Percentiles rank a stretch among this genome's conserved stretches.
These are phyloP conservation scores for Penicillium polonicum DNA, from an alignment of 2,329 filamentous ascomycete genomes.

Conservation along the genomic window DNA sequence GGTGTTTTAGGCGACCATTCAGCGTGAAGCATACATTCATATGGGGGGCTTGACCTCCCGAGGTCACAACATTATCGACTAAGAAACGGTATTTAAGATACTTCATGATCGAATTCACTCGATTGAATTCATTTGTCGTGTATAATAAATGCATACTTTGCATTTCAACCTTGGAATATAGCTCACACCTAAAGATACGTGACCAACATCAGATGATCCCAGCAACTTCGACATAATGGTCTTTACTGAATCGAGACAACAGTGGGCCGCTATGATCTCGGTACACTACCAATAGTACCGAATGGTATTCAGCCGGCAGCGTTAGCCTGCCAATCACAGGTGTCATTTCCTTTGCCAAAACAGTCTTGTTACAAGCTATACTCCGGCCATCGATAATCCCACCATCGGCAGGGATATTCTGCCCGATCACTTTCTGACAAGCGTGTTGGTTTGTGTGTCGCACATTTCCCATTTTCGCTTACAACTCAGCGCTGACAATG, in stretches of 20 bases:
- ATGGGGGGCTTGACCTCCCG: not conserved
- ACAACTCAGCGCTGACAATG: not conserved
- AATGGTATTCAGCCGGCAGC: not conserved
- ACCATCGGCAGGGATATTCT: not conserved
- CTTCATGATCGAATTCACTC: not conserved
- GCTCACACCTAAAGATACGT: not conserved
- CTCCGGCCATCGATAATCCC: not conserved
- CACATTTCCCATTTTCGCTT: not conserved
- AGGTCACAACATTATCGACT: not conserved
- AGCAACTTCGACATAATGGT: not conserved
- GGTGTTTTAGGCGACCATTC: not conserved
- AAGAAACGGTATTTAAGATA: not conserved
- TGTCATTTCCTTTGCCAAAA: not conserved
- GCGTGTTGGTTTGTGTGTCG: not conserved
- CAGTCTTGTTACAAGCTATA: not conserved
- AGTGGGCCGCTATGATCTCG: not conserved
- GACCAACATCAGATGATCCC: not conserved
- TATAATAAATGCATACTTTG: not conserved
- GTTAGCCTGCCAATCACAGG: constrained; percentile 1
- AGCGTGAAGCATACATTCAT: not conserved
- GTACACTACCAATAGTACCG: not conserved
- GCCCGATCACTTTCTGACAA: not conserved
- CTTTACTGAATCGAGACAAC: not conserved
- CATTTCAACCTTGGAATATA: not conserved
- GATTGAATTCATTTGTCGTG: not conserved